These are phyloP conservation scores for Rhododendron williamsianum DNA, from an alignment of 148 eudicot species.

Conservation along the genomic window DNA sequence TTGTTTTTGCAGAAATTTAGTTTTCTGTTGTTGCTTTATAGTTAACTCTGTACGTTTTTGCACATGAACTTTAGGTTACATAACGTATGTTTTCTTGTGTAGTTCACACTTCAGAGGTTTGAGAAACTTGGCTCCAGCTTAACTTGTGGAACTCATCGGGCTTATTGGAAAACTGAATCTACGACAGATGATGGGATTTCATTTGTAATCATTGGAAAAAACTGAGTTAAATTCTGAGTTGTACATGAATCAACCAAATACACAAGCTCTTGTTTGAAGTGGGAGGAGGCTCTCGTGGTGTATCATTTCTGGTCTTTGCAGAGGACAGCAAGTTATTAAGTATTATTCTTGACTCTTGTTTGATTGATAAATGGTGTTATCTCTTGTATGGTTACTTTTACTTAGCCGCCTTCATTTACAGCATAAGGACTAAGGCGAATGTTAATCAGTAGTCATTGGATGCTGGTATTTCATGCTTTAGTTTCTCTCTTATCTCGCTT, in stretches of 20 bases:
- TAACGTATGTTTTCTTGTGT: not conserved
- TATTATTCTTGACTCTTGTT: not conserved
- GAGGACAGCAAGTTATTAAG: not conserved
- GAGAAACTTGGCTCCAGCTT: slow-evolving; percentile 1
- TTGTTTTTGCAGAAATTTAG: not conserved
- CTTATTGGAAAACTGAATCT: not conserved
- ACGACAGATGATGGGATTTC: not conserved
- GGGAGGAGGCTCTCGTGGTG: not conserved
- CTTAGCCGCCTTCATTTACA: not conserved
- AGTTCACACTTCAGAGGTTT: not conserved
- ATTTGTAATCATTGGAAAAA: not conserved
- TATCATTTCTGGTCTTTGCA: not conserved
- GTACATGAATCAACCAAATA: not conserved
- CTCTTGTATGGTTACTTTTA: not conserved
- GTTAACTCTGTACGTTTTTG: not conserved
- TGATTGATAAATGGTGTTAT: not conserved
- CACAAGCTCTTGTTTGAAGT: not conserved
- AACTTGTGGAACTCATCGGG: not conserved
- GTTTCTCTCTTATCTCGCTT: too few species aligned
- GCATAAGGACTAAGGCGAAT: too few species aligned
- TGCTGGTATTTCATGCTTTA: too few species aligned
- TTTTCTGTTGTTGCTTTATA: not conserved
- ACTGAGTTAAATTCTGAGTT: not conserved
- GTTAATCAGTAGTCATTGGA: too few species aligned
- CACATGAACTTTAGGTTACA: not conserved